These are phyloP conservation scores for Aegilops umbellulata DNA, from an alignment of 176 grass and related monocot species.

Conservation along the genomic window DNA sequence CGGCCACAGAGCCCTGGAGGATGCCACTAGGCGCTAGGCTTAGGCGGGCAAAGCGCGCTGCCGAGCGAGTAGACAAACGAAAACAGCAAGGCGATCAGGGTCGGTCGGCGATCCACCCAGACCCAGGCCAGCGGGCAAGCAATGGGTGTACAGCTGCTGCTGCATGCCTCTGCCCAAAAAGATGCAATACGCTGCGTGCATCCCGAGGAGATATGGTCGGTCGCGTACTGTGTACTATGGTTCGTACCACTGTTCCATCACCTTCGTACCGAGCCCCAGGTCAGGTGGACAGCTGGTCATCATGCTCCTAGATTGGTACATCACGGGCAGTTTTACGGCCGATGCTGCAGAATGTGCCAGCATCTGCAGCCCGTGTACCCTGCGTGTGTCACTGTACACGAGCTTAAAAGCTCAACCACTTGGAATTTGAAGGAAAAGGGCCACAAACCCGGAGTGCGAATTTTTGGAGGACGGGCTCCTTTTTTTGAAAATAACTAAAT, in stretches of 20 bases:
- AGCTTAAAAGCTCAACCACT: too few species aligned
- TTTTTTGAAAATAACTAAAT: too few species aligned
- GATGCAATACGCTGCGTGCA: conserved; percentile 18
- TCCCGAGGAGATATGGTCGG: neutral
- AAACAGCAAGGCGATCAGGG: neutral
- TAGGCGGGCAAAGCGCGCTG: neutral
- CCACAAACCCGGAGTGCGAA: too few species aligned
- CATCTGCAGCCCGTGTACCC: neutral
- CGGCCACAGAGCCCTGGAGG: neutral
- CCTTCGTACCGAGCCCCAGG: neutral
- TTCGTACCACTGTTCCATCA: neutral
- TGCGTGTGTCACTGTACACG: too few species aligned
- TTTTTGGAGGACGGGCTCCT: too few species aligned
- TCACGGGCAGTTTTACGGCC: neutral
- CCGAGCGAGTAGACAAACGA: neutral
- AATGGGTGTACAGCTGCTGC: neutral
- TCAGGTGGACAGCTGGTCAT: too few species aligned
- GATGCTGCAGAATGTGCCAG: neutral
- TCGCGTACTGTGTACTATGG: neutral
- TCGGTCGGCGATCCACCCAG: neutral
- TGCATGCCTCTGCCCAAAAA: neutral
- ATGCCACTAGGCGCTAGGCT: neutral
- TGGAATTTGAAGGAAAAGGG: too few species aligned
- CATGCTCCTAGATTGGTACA: too few species aligned
- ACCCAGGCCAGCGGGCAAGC: neutral